phyloP scores from a whole-genome alignment of 257 asterid species.

The Solanum ahanhuiri region DNA sequence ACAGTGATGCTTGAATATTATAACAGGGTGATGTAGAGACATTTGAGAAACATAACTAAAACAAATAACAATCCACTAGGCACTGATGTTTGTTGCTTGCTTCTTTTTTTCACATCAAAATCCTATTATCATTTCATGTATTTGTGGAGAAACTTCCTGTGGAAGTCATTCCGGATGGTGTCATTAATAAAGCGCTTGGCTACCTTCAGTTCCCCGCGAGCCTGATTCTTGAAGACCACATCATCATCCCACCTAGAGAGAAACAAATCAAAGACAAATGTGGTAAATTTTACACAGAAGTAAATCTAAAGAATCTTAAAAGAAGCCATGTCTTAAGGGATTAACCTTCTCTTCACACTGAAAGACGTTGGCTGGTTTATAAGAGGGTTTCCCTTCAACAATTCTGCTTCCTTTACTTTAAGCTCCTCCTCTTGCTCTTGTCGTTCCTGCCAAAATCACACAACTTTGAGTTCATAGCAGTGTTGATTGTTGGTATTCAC shows the following conservation, averaged over 20 bases:
- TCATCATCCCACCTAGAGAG: slow-evolving; percentile 90
- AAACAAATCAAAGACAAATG: neutral
- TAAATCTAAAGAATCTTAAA: neutral
- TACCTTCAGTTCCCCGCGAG: slow-evolving; percentile 71
- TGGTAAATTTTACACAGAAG: neutral
- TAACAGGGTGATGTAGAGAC: neutral
- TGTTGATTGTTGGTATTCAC: neutral
- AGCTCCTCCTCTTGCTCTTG: slow-evolving; percentile 67
- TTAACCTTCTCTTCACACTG: slow-evolving; percentile 71
- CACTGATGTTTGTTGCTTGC: neutral
- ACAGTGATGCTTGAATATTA: neutral
- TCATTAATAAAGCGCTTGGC: slow-evolving; percentile 84
- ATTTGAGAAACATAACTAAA: neutral
- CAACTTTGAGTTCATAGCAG: neutral
- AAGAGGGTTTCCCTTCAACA: slow-evolving; percentile 79
- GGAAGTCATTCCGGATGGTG: slow-evolving; percentile 88
- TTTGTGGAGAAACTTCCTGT: slow-evolving; percentile 62
- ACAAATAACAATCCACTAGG: neutral
- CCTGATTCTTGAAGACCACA: slow-evolving; percentile 95
- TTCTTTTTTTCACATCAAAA: neutral
- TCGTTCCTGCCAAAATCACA: slow-evolving; percentile 43
- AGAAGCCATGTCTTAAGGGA: neutral
- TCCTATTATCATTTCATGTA: slow-evolving; percentile 38
- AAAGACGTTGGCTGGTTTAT: slow-evolving; percentile 61
- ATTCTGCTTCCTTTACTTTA: slow-evolving; percentile 75